Base-by-base conservation (phyloP, 1,139 yeast species). In the Zhuliangozyma blackwelliae region DNA sequence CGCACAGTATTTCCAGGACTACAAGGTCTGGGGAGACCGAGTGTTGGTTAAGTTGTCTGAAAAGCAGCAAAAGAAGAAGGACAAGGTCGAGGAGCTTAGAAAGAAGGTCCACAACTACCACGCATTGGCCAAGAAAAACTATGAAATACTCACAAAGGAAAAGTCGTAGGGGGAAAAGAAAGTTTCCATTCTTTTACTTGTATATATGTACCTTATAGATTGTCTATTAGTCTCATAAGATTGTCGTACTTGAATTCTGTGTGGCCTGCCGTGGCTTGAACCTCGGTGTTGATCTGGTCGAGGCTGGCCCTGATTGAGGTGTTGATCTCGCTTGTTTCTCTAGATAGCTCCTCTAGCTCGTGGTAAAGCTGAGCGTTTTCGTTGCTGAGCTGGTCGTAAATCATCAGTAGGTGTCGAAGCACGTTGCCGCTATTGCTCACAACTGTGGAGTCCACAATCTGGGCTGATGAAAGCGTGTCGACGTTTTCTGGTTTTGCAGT, bases 1-100 rank as follows among this genome's bases (percentile, higher is more conserved):
- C 50, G 79, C 79, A 57, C 77, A 78, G 57, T 90, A 90, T 69
- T 77, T 88, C 76, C 90, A 86, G 63, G 86, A 85, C 57, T 86
- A 78, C 63, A 74, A 82, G 61, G 82, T 89, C 58, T 89, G 89
- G 79, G 95, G 95, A 32, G 75, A 69, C 50, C 68, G 68, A 52
- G 56, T 58, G 40, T 60, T 70, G 55, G 64, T 70, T 39, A 67
- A 65, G 48, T 53, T 64, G 42, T 64, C 72, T 32, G 27, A 10
- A 8, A 73, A 68, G 27, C 68, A 69, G 50, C 63, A 67, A 49
- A 36, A 38, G 23, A 68, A 66, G 55, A 60, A 57, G 37, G 57
- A 61, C 38, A 60, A 62, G 45, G 40, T 54, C 37, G 47, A 37
- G 34, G 68, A 61, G 23, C 68, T 70, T 49, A 64, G 65, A 43